Evolutionary conservation across 305 asterid species (phyloP).

Genomic region (Coffea humblotiana): DNA sequence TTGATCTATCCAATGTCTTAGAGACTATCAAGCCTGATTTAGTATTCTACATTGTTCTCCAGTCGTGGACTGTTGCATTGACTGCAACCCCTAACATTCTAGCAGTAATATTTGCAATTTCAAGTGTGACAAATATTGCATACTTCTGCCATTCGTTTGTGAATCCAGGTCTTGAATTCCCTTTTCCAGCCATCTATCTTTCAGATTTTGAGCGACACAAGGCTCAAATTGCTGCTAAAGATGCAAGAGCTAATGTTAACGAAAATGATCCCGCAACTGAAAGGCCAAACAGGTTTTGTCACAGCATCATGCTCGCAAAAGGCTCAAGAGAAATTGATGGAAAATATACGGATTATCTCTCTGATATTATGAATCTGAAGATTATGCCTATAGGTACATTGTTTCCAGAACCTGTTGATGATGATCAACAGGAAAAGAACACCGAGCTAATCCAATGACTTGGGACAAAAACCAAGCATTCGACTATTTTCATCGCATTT

Average conservation of each 20-base stretch:
- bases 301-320: conserved; percentile 18
- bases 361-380: background rate
- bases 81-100: conserved; percentile 17
- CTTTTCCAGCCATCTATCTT: conserved; percentile 18
- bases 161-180: conserved; percentile 11
- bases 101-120: background rate
- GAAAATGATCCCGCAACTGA: conserved; percentile 10
- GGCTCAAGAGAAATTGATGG: conserved; percentile 33
- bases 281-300: background rate
- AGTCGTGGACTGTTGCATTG: conserved; percentile 19
- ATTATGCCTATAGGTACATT: conserved; percentile 26
- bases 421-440: background rate
- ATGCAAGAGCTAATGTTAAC: background rate
- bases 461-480: conserved; percentile 13
- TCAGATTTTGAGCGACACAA: conserved; percentile 4
- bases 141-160: background rate
- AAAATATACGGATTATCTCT: conserved; percentile 30
- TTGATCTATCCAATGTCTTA: conserved; percentile 23
- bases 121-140: background rate
- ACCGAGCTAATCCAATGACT: background rate
- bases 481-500: conserved; percentile 36
- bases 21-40: conserved; percentile 21
- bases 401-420: background rate
- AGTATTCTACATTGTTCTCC: conserved; percentile 7
- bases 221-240: background rate